These are phyloP conservation scores for Colletotrichum caudatum DNA, from an alignment of 2,329 filamentous ascomycete species.

Conservation along the genomic window DNA sequence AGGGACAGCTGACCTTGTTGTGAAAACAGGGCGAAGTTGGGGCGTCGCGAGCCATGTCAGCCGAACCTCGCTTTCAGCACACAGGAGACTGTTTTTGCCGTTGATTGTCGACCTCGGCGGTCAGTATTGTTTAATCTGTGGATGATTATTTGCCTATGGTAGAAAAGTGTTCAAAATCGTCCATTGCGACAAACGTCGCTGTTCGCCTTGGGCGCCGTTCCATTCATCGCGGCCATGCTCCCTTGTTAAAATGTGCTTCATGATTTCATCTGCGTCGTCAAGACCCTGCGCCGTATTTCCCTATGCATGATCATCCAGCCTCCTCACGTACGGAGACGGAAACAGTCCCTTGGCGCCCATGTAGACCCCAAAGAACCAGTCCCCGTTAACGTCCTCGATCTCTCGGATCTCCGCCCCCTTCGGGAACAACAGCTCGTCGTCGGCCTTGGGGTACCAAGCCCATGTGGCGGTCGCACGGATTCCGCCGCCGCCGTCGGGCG, in stretches of 20 bases:
- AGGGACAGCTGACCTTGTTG: no score
- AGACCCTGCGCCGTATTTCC: background rate
- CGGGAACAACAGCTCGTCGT: conserved; percentile 87
- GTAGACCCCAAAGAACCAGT: conserved; percentile 91
- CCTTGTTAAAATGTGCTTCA: background rate
- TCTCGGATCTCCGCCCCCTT: conserved; percentile 85
- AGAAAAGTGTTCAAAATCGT: background rate
- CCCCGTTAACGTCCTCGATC: conserved; percentile 87
- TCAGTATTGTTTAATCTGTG: background rate
- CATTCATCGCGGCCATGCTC: conserved; percentile 15
- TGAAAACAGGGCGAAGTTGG: no score
- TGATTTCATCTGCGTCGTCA: background rate
- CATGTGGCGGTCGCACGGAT: conserved; percentile 74
- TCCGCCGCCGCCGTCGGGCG: conserved; percentile 81
- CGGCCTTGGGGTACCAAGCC: conserved; percentile 78
- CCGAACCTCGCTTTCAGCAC: no score
- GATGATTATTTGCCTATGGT: background rate
- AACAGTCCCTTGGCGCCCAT: conserved; percentile 85
- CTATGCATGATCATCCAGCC: conserved; percentile 50
- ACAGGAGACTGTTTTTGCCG: no score
- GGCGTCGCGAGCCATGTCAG: no score
- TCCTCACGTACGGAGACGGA: conserved; percentile 79
- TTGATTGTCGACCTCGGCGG: background rate
- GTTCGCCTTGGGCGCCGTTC: background rate
- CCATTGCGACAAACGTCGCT: background rate